Base-by-base conservation (phyloP, 306 rosid species). In the Styphnolobium japonicum region DNA sequence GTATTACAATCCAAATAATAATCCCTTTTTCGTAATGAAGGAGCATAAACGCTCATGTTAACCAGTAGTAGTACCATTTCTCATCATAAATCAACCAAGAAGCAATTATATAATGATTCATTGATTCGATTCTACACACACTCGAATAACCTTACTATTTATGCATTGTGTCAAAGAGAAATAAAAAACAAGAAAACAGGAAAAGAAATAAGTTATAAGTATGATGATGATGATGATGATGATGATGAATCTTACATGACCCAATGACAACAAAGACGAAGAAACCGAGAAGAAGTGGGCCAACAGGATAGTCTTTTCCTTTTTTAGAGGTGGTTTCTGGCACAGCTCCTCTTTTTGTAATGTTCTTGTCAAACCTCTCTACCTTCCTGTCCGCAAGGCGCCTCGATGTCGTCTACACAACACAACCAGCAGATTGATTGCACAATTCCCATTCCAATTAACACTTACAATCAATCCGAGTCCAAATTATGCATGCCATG, bases 251-350 rank as follows among this genome's bases (percentile, higher is more conserved):
- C 96, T 85, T 90, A 95, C 99, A 96, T 81, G 99, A 96, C 34
- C 99, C 99, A 37, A 96, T 89, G 85, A 96, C 98, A 61, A 96
- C 99, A 60, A 96, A 96, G 53, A 96, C 5, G 87, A 96, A 93
- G 98, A 96, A 96, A 11, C 99, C 99, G 0, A 96, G 94, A 67
- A 93, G 85, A 18, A 93, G 0, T 6, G 99, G 98, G 5, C 99
- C 98, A 75, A 96, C 98, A 2, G 97, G 98, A 56, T 96, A 96
- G 77, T 96, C 97, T 79, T 88, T 96, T 22, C 89, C 94, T 75
- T 96, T 96, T 84, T 96, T 96, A 43, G 90, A 11, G 33, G 88
- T 75, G 11, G 96, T 89, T 82, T 96, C 98, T 16, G 96, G 96
- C 81, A 96, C 98, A 81, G 86, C 66, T 45, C 99, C 99, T 91